A percentile compares a stretch with the other conserved stretches of the same genome.
Conservation (phyloP, 495 filamentous ascomycete genomes). For the Neurospora cerealis region DNA sequence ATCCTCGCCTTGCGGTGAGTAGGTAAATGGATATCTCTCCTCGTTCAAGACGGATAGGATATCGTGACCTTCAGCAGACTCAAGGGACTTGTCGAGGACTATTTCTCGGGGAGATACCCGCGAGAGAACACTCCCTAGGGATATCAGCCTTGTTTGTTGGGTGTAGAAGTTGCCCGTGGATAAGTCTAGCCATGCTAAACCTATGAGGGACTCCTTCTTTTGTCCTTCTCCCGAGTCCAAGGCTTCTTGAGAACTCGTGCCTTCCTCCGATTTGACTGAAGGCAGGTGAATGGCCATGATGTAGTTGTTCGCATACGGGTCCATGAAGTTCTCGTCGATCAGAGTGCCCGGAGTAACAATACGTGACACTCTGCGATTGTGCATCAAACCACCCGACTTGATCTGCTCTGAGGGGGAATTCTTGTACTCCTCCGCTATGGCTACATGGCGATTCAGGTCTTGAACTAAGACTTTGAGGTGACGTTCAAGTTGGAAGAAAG, state of each 20-base stretch:
- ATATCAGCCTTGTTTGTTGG: slow-evolving; percentile 61
- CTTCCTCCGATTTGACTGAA: slow-evolving; percentile 1
- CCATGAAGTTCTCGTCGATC: slow-evolving; percentile 95
- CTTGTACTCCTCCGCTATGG: slow-evolving; percentile 85
- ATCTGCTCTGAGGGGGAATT: slow-evolving; percentile 54
- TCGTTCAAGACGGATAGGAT: slow-evolving; percentile 40
- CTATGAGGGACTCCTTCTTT: slow-evolving; percentile 36
- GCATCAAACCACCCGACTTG: slow-evolving; percentile 65
- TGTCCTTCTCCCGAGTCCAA: background rate
- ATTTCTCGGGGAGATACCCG: slow-evolving; percentile 81
- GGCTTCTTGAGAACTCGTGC: slow-evolving; percentile 1
- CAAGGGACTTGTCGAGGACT: slow-evolving; percentile 56
- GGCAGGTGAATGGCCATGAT: slow-evolving; percentile 62
- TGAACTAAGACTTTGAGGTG: slow-evolving; percentile 88
- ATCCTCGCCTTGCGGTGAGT: slow-evolving; percentile 31
- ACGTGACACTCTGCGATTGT: slow-evolving; percentile 73
- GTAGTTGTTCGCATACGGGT: slow-evolving; percentile 86
- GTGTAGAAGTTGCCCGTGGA: slow-evolving; percentile 92
- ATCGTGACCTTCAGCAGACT: slow-evolving; percentile 33
- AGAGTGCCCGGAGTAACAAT: slow-evolving; percentile 90
- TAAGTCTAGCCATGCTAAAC: slow-evolving; percentile 88
- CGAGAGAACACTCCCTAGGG: slow-evolving; percentile 66
- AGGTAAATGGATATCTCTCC: slow-evolving; percentile 50
- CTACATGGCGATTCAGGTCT: slow-evolving; percentile 82
- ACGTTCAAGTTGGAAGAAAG: slow-evolving; percentile 81